A percentile compares a stretch with the other conserved stretches of the same genome.
Conservation (phyloP, 441 rosid genomes). For the Eruca vesicaria region DNA sequence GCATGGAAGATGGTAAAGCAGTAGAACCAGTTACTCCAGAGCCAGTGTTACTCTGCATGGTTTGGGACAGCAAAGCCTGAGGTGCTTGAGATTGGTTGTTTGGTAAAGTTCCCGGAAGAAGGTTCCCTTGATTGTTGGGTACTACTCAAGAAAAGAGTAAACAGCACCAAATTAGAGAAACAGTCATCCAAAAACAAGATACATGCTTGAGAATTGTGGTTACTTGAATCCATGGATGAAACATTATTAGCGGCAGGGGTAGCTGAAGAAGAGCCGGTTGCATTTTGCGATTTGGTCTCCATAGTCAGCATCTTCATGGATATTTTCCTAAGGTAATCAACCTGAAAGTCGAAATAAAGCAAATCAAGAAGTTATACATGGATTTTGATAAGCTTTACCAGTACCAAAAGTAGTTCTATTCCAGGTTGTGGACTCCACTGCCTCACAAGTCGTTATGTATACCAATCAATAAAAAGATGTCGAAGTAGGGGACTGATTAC, state of each 20-base stretch:
- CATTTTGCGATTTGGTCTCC: constrained; percentile 62
- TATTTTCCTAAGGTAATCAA: constrained; percentile 77
- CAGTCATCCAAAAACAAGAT: neutral
- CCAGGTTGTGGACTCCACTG: too few species aligned
- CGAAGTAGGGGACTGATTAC: constrained; percentile 30
- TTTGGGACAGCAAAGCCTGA: constrained; percentile 61
- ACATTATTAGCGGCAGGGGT: constrained; percentile 43
- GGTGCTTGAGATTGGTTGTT: constrained; percentile 69
- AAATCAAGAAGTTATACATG: constrained; percentile 1
- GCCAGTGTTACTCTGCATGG: constrained; percentile 57
- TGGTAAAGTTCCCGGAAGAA: constrained; percentile 50
- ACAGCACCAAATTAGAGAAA: constrained; percentile 9
- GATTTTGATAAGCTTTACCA: neutral
- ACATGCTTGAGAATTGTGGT: constrained; percentile 7
- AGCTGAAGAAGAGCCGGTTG: constrained; percentile 39
- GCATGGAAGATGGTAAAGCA: constrained; percentile 59
- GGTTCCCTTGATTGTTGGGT: constrained; percentile 58
- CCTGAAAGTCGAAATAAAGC: constrained; percentile 43
- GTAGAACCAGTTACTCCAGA: constrained; percentile 70
- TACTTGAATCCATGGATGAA: constrained; percentile 67
- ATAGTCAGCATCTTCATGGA: constrained; percentile 83
- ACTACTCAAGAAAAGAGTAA: constrained; percentile 34
- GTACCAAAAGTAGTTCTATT: neutral
- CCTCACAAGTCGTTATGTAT: neutral
- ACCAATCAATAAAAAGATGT: neutral